Evolutionary conservation across 164 flowering plant species (phyloP).

Genomic region (Stephania cephalantha): DNA sequence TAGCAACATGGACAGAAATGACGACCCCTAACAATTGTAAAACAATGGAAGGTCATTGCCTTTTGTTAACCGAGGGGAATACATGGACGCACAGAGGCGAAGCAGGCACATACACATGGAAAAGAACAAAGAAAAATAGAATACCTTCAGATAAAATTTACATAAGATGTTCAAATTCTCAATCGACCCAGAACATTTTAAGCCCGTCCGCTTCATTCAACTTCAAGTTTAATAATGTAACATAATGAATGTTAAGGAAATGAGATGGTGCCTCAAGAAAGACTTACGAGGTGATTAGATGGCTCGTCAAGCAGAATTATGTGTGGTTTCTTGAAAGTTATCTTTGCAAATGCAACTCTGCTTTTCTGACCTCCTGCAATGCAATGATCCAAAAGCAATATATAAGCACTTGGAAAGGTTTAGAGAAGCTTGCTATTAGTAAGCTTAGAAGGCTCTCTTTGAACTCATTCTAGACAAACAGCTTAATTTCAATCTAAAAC

Average conservation of each 20-base stretch:
- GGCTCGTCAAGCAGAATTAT: constrained; percentile 96
- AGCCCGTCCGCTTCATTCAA: background rate
- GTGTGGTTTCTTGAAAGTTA: constrained; percentile 97
- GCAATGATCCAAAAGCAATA: constrained; percentile 8
- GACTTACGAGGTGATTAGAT: constrained; percentile 90
- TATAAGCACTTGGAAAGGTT: background rate
- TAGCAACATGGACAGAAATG: background rate
- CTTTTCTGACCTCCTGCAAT: constrained; percentile 99
- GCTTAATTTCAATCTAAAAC: background rate
- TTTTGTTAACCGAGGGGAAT: background rate
- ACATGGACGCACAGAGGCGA: background rate
- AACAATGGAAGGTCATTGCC: background rate
- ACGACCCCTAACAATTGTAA: background rate
- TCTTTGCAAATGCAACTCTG: constrained; percentile 99
- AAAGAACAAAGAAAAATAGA: background rate
- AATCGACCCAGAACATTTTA: background rate
- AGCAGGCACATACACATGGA: background rate
- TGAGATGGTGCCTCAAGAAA: background rate
- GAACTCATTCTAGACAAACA: background rate
- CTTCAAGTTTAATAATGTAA: background rate
- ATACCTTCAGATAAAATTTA: background rate
- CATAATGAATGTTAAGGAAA: background rate
- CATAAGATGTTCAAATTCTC: background rate
- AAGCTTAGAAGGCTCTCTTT: background rate
- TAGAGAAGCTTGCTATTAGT: background rate